Evolutionary conservation across 2,329 filamentous ascomycete species (phyloP).

Genomic region (Fusarium verrucosum): DNA sequence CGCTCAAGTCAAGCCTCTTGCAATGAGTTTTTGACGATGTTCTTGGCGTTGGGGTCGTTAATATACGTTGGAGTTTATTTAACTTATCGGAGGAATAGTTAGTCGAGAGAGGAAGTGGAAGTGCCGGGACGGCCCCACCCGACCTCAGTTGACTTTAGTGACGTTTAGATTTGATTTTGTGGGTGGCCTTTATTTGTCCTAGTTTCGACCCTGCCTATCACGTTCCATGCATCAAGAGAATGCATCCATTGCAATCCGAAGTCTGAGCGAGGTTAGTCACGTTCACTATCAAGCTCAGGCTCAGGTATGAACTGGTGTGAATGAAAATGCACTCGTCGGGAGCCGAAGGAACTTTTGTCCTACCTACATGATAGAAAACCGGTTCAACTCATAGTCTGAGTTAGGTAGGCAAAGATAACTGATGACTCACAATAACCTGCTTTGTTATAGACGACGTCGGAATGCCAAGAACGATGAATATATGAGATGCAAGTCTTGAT

Average conservation of each 20-base stretch:
- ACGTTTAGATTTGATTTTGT: conserved; percentile 35
- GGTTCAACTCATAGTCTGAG: neutral
- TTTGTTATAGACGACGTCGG: neutral
- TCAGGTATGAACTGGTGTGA: neutral
- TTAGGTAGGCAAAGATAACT: neutral
- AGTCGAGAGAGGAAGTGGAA: no score
- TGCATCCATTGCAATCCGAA: neutral
- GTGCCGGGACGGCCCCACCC: conserved; percentile 25
- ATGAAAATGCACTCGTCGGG: neutral
- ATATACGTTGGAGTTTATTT: conserved; percentile 26
- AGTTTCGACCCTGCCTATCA: neutral
- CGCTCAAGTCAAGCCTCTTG: neutral
- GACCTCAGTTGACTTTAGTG: conserved; percentile 12
- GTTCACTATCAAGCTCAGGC: neutral
- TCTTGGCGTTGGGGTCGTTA: conserved; percentile 4
- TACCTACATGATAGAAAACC: neutral
- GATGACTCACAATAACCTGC: conserved; percentile 7
- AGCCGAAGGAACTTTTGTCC: conserved; percentile 14
- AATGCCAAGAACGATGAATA: neutral
- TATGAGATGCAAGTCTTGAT: neutral
- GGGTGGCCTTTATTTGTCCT: neutral
- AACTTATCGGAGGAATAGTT: neutral
- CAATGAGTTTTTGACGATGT: neutral
- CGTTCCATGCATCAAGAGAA: neutral
- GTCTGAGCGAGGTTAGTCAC: conserved; percentile 11